Evolutionary conservation across 179 eudicot genomes (phyloP), one percentile per base, ranked within the genome.

Genomic region (Beta lomatogona): DNA sequence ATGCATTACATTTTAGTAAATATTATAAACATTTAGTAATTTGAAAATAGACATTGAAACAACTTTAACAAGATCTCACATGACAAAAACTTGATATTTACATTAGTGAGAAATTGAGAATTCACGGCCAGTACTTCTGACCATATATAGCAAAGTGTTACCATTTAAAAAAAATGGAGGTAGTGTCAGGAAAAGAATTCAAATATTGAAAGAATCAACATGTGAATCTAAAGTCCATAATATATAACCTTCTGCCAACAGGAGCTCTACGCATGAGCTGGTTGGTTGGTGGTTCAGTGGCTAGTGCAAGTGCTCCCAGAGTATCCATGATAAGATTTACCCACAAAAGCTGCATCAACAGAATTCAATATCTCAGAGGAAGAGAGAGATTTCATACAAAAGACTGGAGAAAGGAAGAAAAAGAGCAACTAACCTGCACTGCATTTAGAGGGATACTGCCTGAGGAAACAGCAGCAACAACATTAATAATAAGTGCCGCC

Each of bases 241-340:
- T 61, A 53, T 9, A 53, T 9, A 76, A 93, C 99, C 98, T 92
- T 85, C 99, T 89, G 76, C 99, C 99, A 87, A 95, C 97, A 28
- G 99, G 99, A 85, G 94, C 25, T 86, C 99, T 86, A 41, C 84
- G 87, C 99, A 95, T 95, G 53, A 95, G 95, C 79, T 87, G 90
- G 86, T 95, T 91, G 22, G 99, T 95, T 46, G 99, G 99, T 75
- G 99, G 97, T 85, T 95, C 99, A 68, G 99, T 95, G 76, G 99
- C 99, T 83, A 95, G 73, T 55, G 99, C 99, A 84, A 95, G 88
- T 50, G 99, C 99, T 88, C 98, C 99, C 71, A 95, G 90, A 79
- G 99, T 95, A 82, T 95, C 99, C 99, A 94, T 94, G 84, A 95
- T 95, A 58, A 95, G 92, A 86, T 95, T 95, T 44, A 95, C 98